A percentile compares a stretch with the other conserved stretches of the same genome.
Conservation (phyloP, 495 filamentous ascomycete genomes). For the Trypethelium eluteriae region DNA sequence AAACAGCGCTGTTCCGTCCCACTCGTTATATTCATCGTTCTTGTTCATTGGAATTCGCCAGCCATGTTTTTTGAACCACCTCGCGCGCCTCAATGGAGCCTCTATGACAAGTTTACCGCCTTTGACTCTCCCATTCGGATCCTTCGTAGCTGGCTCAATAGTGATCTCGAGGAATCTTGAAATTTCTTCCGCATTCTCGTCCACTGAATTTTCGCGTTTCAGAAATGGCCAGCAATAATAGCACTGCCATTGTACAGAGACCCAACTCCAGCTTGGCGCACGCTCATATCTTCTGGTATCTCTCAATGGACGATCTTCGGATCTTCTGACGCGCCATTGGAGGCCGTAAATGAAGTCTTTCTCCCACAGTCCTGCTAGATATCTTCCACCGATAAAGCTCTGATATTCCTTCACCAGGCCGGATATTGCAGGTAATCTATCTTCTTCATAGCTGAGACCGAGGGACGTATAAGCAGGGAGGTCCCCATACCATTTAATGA, state of each 20-base stretch:
- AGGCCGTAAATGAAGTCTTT: neutral
- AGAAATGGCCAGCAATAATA: slow-evolving; percentile 8
- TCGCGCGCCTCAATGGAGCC: neutral
- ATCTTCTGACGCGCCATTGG: neutral
- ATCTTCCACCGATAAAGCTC: neutral
- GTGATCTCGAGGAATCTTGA: neutral
- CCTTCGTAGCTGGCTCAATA: neutral
- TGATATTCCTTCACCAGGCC: neutral
- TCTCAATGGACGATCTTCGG: neutral
- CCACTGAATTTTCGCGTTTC: neutral
- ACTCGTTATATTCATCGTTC: neutral
- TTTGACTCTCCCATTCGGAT: neutral
- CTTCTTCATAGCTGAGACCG: neutral
- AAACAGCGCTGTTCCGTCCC: neutral
- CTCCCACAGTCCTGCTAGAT: slow-evolving; percentile 1
- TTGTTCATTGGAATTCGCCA: neutral
- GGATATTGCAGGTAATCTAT: neutral
- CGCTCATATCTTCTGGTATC: neutral
- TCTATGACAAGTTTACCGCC: neutral
- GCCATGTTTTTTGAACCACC: neutral
- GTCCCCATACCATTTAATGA: neutral
- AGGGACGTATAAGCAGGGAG: neutral
- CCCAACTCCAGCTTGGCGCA: neutral
- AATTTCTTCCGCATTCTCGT: neutral
- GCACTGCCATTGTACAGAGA: neutral